These are phyloP conservation scores for Anisogramma anomala DNA, from an alignment of 2,329 filamentous ascomycete species.

Conservation along the genomic window DNA sequence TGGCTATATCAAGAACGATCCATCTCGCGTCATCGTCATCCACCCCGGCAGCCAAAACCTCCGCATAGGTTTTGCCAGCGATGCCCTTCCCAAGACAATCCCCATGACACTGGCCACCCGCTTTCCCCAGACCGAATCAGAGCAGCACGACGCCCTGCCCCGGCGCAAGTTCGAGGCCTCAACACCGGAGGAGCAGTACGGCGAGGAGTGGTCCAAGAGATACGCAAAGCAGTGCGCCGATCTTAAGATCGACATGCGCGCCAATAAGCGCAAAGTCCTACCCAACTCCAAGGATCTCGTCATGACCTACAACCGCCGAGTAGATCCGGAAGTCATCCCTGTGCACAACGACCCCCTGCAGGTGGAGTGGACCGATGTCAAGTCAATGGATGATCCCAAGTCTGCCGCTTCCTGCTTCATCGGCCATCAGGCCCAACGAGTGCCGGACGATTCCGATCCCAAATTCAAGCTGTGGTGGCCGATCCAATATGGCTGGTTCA, in stretches of 20 bases:
- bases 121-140: slow-evolving; percentile 67
- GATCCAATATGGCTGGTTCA: slow-evolving; percentile 72
- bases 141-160: slow-evolving; percentile 70
- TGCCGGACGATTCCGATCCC: slow-evolving; percentile 79
- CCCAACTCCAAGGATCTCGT: slow-evolving; percentile 97
- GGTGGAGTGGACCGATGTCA: slow-evolving; percentile 88
- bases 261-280: slow-evolving; percentile 85
- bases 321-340: slow-evolving; percentile 73
- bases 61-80: slow-evolving; percentile 87
- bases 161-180: slow-evolving; percentile 53
- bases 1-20: slow-evolving; percentile 49
- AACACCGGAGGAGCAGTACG: slow-evolving; percentile 68
- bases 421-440: slow-evolving; percentile 69
- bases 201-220: slow-evolving; percentile 64
- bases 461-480: slow-evolving; percentile 93
- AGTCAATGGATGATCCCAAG: slow-evolving; percentile 52
- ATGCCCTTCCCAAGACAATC: slow-evolving; percentile 85
- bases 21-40: slow-evolving; percentile 87
- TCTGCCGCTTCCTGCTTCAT: slow-evolving; percentile 55
- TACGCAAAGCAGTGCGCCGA: slow-evolving; percentile 78
- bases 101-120: slow-evolving; percentile 85
- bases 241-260: slow-evolving; percentile 79
- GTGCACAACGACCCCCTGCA: slow-evolving; percentile 91
- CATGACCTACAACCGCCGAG: slow-evolving; percentile 82
- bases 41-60: slow-evolving; percentile 94